These are phyloP conservation scores for Teunomyces stri DNA, from an alignment of 805 yeast genomes.

Conservation along the genomic window DNA sequence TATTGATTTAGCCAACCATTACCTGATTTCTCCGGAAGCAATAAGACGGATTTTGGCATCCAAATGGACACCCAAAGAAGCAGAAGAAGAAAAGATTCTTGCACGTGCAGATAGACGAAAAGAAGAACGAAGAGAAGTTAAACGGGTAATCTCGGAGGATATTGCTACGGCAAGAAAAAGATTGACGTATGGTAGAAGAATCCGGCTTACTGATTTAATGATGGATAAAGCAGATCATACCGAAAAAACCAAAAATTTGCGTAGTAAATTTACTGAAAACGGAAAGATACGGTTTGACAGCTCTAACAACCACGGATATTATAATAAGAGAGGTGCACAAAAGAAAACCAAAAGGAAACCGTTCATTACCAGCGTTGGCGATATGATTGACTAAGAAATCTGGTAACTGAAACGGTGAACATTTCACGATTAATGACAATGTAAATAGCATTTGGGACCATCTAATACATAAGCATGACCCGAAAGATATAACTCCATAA, in stretches of 20 bases:
- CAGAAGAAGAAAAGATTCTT: conserved; percentile 44
- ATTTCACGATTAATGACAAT: not conserved
- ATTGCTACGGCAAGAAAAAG: conserved; percentile 8
- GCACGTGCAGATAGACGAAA: conserved; percentile 49
- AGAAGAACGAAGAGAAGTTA: conserved; percentile 12
- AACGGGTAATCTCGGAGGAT: conserved; percentile 9
- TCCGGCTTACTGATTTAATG: conserved; percentile 3
- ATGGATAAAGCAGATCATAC: not conserved
- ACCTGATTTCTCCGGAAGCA: conserved; percentile 76
- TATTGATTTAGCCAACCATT: conserved; percentile 58
- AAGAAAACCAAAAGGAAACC: conserved; percentile 13
- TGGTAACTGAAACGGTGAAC: not conserved
- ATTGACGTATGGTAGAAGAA: conserved; percentile 9
- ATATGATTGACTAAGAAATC: conserved; percentile 19
- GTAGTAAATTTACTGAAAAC: conserved; percentile 7
- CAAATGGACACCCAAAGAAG: conserved; percentile 65
- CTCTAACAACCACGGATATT: conserved; percentile 10
- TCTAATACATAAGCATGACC: not conserved
- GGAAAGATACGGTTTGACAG: conserved; percentile 16
- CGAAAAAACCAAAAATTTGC: conserved; percentile 6
- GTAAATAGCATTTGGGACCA: not conserved
- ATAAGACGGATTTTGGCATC: conserved; percentile 76
- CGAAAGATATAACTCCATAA: not conserved
- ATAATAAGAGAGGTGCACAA: conserved; percentile 8
- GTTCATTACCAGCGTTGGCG: conserved; percentile 22